A percentile compares a stretch with the other conserved stretches of the same genome.
Evolutionary conservation across 192 early-diverging fungal species (phyloP).

Genomic region (Helicostylum pulchrum): DNA sequence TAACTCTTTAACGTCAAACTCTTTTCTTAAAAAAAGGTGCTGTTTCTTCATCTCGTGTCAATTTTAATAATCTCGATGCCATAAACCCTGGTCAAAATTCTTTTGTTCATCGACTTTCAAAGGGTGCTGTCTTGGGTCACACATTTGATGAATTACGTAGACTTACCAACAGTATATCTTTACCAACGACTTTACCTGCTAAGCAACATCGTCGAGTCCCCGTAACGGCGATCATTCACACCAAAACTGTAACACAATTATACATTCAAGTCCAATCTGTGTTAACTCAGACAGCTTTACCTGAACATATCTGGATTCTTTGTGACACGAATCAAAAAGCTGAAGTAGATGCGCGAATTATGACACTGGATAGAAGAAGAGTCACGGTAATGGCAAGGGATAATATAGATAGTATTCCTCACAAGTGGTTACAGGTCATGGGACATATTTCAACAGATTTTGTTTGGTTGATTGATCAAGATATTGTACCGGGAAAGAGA

Average conservation of each 20-base stretch:
- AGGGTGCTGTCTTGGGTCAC: background rate
- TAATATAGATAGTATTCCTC: background rate
- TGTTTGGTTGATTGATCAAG: constrained; percentile 42
- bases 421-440: constrained; percentile 13
- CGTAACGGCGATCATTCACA: constrained; percentile 9
- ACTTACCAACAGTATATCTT: background rate
- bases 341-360: background rate
- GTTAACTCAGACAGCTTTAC: constrained; percentile 10
- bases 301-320: constrained; percentile 16
- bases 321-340: background rate
- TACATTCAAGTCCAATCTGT: constrained; percentile 4
- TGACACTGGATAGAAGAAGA: constrained; percentile 3
- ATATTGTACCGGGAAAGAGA: constrained; percentile 39
- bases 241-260: background rate
- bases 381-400: background rate
- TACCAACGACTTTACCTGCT: background rate
- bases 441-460: constrained; percentile 35
- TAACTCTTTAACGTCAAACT: background rate
- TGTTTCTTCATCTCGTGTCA: background rate
- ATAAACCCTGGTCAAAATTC: background rate
- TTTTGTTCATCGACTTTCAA: no score
- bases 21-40: background rate
- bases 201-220: constrained; percentile 1
- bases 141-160: constrained; percentile 6
- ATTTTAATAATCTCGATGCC: background rate